Percentiles rank a stretch among this genome's conserved stretches.
Conservation (phyloP, 257 asterid genomes). For the Dorcoceras hygrometricum region DNA sequence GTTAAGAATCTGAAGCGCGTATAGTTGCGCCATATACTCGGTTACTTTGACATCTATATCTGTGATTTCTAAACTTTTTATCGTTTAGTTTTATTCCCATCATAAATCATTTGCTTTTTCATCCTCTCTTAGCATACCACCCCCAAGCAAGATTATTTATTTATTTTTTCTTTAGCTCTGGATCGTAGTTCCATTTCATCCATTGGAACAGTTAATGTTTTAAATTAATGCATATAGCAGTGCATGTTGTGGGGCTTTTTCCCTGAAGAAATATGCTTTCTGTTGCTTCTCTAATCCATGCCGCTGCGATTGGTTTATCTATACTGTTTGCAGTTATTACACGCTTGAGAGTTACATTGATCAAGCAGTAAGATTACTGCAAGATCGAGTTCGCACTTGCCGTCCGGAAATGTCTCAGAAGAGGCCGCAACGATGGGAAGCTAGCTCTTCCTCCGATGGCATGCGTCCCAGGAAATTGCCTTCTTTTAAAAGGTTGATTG, state of each 20-base stretch:
- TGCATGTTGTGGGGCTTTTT: constrained; percentile 41
- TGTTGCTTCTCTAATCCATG: constrained; percentile 20
- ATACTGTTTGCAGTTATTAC: not conserved
- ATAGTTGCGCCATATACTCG: not conserved
- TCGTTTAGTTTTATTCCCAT: not conserved
- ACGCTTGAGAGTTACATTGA: constrained; percentile 17
- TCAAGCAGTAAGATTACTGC: constrained; percentile 22
- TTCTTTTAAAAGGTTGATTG: constrained; percentile 62
- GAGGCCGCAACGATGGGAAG: constrained; percentile 64
- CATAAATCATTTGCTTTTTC: not conserved
- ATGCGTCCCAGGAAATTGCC: constrained; percentile 53
- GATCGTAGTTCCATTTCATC: not conserved
- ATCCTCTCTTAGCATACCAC: not conserved
- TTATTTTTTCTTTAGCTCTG: not conserved
- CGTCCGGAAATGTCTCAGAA: constrained; percentile 42
- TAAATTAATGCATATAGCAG: too few species aligned
- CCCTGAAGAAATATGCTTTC: constrained; percentile 18
- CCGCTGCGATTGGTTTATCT: constrained; percentile 18
- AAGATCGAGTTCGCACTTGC: too few species aligned
- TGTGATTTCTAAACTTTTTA: not conserved
- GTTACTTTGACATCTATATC: too few species aligned
- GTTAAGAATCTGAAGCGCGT: not conserved
- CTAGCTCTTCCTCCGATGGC: constrained; percentile 49
- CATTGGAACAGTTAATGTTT: not conserved
- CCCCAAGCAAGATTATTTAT: not conserved